phyloP scores from a whole-genome alignment of 2,329 filamentous ascomycete species.

The Purpureocillium takamizusanense region DNA sequence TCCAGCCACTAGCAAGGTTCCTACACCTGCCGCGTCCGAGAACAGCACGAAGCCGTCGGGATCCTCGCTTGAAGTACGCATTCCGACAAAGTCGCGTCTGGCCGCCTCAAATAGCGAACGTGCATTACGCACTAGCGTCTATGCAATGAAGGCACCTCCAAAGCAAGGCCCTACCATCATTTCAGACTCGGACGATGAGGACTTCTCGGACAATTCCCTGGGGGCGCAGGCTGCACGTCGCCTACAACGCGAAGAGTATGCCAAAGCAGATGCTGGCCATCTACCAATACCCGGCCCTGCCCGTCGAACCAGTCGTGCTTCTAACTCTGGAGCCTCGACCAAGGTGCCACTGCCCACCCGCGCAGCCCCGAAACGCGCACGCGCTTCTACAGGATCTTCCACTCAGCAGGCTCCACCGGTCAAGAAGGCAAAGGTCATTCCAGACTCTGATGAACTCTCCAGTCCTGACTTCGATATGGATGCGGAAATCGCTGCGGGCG shows the following conservation, averaged over 20 bases:
- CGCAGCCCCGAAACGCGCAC: conserved; percentile 13
- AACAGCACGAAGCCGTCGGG: conserved; percentile 1
- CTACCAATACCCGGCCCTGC: conserved; percentile 2
- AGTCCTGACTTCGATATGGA: conserved; percentile 19
- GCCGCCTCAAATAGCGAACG: conserved; percentile 16
- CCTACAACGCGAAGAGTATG: conserved; percentile 23
- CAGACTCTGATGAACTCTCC: conserved; percentile 18
- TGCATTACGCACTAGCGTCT: conserved; percentile 32
- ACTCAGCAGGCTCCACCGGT: conserved; percentile 11
- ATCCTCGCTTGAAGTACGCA: conserved; percentile 17
- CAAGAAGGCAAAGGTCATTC: conserved; percentile 20
- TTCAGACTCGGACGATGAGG: conserved; percentile 29
- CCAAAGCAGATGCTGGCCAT: conserved; percentile 5
- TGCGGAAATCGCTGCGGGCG: conserved; percentile 18
- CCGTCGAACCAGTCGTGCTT: conserved; percentile 1
- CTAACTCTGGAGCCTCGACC: conserved; percentile 1
- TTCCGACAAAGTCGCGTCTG: conserved; percentile 12
- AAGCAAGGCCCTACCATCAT: conserved; percentile 31
- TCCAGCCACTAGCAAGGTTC: conserved; percentile 25
- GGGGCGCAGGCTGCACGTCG: conserved; percentile 23
- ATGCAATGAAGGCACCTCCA: conserved; percentile 36
- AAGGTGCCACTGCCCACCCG: conserved; percentile 5
- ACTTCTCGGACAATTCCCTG: conserved; percentile 13
- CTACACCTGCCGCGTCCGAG: conserved; percentile 21
- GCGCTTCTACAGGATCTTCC: conserved; percentile 12